phyloP scores from a whole-genome alignment of 768 basidiomycete species.

The Podaxis sp. region DNA sequence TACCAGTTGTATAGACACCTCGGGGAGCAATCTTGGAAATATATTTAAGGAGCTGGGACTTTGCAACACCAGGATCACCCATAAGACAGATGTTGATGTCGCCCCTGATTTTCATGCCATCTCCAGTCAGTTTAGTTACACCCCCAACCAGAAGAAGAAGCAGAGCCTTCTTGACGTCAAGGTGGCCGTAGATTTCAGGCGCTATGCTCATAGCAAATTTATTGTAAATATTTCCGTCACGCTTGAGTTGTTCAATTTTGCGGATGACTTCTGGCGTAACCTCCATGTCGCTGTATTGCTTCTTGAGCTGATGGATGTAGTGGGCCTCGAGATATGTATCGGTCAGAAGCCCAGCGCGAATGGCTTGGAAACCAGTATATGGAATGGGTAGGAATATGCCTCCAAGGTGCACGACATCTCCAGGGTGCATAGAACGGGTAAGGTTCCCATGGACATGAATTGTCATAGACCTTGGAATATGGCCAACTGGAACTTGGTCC shows the following conservation, averaged over 20 bases:
- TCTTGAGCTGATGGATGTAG: slow-evolving; percentile 91
- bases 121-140: slow-evolving; percentile 91
- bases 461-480: slow-evolving; percentile 98
- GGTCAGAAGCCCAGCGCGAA: slow-evolving; percentile 93
- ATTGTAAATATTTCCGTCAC: slow-evolving; percentile 79
- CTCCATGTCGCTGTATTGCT: slow-evolving; percentile 96
- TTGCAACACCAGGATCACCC: slow-evolving; percentile 99
- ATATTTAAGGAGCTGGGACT: slow-evolving; percentile 95
- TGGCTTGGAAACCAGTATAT: slow-evolving; percentile 95
- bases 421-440: slow-evolving; percentile 90
- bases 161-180: slow-evolving; percentile 96
- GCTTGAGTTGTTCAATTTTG: slow-evolving; percentile 63
- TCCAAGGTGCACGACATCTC: slow-evolving; percentile 93
- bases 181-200: slow-evolving; percentile 97
- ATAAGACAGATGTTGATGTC: slow-evolving; percentile 97
- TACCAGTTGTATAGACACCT: slow-evolving; percentile 97
- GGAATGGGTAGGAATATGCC: slow-evolving; percentile 97
- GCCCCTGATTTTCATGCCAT: slow-evolving; percentile 98
- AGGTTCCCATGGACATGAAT: slow-evolving; percentile 90
- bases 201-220: slow-evolving; percentile 93
- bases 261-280: slow-evolving; percentile 79
- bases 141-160: slow-evolving; percentile 92
- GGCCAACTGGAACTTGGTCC: slow-evolving; percentile 98
- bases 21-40: slow-evolving; percentile 98
- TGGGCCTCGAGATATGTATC: slow-evolving; percentile 96